Percentiles rank a stretch among this genome's conserved stretches.
Conservation (phyloP, 2,329 filamentous ascomycete species). For the Celoporthe dispersa region DNA sequence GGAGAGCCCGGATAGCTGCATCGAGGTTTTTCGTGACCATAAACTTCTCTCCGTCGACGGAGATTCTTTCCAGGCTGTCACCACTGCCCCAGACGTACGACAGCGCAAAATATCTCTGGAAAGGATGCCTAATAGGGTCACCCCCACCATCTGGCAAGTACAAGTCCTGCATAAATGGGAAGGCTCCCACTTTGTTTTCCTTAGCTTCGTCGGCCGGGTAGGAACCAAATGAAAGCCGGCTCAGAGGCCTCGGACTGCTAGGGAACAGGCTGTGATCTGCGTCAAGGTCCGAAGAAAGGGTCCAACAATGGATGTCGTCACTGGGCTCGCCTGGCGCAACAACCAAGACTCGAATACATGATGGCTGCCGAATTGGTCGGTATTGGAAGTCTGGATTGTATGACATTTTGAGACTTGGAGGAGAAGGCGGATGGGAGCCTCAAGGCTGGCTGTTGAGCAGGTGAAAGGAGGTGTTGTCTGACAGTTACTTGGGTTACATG, state of each 20-base stretch:
- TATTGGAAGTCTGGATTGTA: not conserved
- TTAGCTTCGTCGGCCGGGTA: not conserved
- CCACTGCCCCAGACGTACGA: too few relatives aligned
- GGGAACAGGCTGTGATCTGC: not conserved
- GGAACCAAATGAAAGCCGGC: not conserved
- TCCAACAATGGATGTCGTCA: not conserved
- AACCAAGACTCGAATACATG: not conserved
- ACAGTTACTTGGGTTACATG: too few relatives aligned
- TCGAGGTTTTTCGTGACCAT: too few relatives aligned
- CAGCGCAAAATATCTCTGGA: too few relatives aligned
- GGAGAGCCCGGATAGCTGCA: too few relatives aligned
- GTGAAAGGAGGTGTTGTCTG: too few relatives aligned
- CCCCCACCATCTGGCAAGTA: too few relatives aligned
- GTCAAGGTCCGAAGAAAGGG: not conserved
- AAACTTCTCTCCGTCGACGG: too few relatives aligned
- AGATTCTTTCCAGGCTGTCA: too few relatives aligned
- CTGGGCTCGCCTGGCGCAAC: not conserved
- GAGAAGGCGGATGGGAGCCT: not conserved
- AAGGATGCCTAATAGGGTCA: too few relatives aligned
- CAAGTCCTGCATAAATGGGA: constrained; percentile 35
- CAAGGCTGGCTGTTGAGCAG: too few relatives aligned
- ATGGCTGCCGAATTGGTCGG: not conserved
- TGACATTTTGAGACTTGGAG: not conserved
- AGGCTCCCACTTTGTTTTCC: not conserved
- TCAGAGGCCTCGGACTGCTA: not conserved